Percentiles rank a stretch among this genome's conserved stretches.
These are phyloP conservation scores for Auriscalpium vulgare DNA, from an alignment of 768 basidiomycete genomes.

Conservation along the genomic window DNA sequence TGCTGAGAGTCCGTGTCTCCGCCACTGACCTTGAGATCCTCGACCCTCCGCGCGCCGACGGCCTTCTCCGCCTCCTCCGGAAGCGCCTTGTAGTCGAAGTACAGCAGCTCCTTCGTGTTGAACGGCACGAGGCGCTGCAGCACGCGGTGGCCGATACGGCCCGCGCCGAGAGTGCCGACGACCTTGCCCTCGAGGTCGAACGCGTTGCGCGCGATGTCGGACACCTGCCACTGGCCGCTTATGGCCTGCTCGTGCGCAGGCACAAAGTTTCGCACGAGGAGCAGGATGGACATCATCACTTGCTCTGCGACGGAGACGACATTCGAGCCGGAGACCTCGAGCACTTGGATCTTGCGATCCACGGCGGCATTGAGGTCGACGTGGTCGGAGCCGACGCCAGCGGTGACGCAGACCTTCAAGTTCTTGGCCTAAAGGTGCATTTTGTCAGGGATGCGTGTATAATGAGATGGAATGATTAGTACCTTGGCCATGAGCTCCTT, in stretches of 20 bases:
- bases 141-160: slow-evolving; percentile 47
- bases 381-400: slow-evolving; percentile 87
- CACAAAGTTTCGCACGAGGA: slow-evolving; percentile 83
- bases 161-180: slow-evolving; percentile 49
- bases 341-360: slow-evolving; percentile 37
- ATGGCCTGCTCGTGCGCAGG: slow-evolving; percentile 87
- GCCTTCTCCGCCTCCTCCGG: slow-evolving; percentile 61
- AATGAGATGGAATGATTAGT: background rate
- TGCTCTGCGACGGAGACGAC: slow-evolving; percentile 86
- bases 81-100: slow-evolving; percentile 77
- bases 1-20: slow-evolving; percentile 20
- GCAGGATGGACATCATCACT: slow-evolving; percentile 82
- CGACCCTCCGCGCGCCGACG: slow-evolving; percentile 65
- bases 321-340: slow-evolving; percentile 75
- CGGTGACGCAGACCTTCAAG: slow-evolving; percentile 62
- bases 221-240: slow-evolving; percentile 80
- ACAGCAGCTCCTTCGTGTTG: slow-evolving; percentile 82
- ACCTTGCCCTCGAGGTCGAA: slow-evolving; percentile 89
- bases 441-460: background rate
- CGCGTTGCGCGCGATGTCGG: slow-evolving; percentile 73
- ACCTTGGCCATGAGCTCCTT: slow-evolving; percentile 63
- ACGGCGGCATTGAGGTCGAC: slow-evolving; percentile 86
- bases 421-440: slow-evolving; percentile 58
- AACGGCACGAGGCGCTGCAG: slow-evolving; percentile 64
- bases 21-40: slow-evolving; percentile 53